Evolutionary conservation across 768 basidiomycete genomes (phyloP).

Genomic region (Russula brevipes): DNA sequence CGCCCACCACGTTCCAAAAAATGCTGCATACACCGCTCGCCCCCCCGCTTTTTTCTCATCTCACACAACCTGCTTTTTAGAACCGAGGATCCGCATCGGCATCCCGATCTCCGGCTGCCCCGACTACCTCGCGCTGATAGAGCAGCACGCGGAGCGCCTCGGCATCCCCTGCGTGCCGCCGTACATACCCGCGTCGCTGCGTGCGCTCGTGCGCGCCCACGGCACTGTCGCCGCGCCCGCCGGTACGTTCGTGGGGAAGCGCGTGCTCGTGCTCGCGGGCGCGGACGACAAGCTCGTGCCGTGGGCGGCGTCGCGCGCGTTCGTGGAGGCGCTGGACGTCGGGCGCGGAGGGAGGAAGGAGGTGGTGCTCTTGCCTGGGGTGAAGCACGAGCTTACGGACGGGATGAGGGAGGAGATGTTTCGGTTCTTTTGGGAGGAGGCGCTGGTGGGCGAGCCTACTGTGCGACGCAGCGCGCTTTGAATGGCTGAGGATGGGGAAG

Average conservation of each 20-base stretch:
- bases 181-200: conserved; percentile 51
- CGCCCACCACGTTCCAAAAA: conserved; percentile 32
- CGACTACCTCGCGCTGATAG: conserved; percentile 55
- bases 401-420: conserved; percentile 35
- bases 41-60: too few relatives aligned
- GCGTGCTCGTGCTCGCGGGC: conserved; percentile 68
- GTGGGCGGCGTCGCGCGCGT: conserved; percentile 28
- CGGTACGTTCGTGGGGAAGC: conserved; percentile 61
- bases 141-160: conserved; percentile 45
- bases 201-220: conserved; percentile 40
- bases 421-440: conserved; percentile 25
- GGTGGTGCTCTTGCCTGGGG: conserved; percentile 30
- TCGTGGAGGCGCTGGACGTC: conserved; percentile 32
- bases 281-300: conserved; percentile 37
- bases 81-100: conserved; percentile 40
- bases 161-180: conserved; percentile 46
- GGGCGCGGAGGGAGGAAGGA: conserved; percentile 32
- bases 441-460: conserved; percentile 3
- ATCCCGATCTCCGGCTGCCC: conserved; percentile 61
- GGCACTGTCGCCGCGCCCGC: conserved; percentile 47
- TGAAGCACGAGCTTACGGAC: conserved; percentile 35
- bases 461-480: conserved; percentile 1
- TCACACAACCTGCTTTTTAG: conserved; percentile 26
- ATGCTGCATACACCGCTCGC: not conserved
- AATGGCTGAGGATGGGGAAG: not conserved